Base-by-base conservation (phyloP, 2,329 filamentous ascomycete species). In the Cyphellophora attinorum region DNA sequence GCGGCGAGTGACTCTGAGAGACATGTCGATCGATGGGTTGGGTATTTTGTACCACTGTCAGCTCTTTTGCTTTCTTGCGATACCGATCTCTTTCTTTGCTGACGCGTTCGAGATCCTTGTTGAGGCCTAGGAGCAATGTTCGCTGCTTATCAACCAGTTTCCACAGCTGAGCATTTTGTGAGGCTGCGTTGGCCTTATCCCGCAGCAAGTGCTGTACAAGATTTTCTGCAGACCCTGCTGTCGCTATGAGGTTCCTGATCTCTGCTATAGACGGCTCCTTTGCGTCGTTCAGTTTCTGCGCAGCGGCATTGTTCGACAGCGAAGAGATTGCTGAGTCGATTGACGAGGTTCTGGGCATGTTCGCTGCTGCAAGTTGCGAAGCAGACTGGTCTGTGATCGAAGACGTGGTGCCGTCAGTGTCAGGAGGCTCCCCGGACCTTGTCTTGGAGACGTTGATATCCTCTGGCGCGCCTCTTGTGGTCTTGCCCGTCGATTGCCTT, bases 41-140 rank as follows among this genome's bases (percentile, higher is more conserved):
- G 8, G 8, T n/a, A 8, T 8, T 25, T n/a, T 25, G 21, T 8
- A n/a, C 21, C n/a, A 15, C 21, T 8, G 21, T n/a, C 21, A 74
- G 58, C 37, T 96, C 88, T 58, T 93, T 94, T 28, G 93, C 57
- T 59, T 91, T 94, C 58, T 81, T 88, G 50, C 84, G 78, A 55
- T 96, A 96, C 49, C 81, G 81, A 47, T 96, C 89, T 60, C 95
- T 95, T 48, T 96, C 91, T 55, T 93, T 93, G 45, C 94, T 60
- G 1, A 88, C 79, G 34, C 84, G 76, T 58, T 96, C 89, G 10
- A 98, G 66, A 55, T 98, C 91, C 57, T 91, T 93, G 54, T 96
- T 95, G 43, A 98, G 68, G 5, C 88, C 89, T 13, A 94, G 61
- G 35, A 98, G 86, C 78, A 98, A 88, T 11, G 85, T 78, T 42